phyloP scores from a whole-genome alignment of 257 asterid genomes.

The Lycium ferocissimum region DNA sequence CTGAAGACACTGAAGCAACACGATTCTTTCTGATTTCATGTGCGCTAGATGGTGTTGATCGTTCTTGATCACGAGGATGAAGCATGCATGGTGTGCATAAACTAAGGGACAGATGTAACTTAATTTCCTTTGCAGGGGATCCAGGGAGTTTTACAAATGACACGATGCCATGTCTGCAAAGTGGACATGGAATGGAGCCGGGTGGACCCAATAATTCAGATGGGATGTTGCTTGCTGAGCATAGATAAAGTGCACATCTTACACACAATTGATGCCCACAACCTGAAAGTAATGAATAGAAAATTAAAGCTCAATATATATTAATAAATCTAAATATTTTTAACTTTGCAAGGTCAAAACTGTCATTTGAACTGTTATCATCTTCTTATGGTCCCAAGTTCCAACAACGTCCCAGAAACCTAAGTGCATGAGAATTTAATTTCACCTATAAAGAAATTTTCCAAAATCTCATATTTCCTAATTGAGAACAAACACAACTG shows the following conservation, averaged over 20 bases:
- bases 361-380: neutral
- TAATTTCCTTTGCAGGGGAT: constrained; percentile 68
- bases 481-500: too few relatives aligned
- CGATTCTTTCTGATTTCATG: constrained; percentile 74
- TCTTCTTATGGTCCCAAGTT: neutral
- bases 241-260: constrained; percentile 91
- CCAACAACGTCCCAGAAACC: neutral
- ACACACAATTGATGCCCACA: constrained; percentile 89
- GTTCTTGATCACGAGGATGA: constrained; percentile 75
- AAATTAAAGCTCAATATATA: neutral
- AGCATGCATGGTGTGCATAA: constrained; percentile 92
- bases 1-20: constrained; percentile 77
- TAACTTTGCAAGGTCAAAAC: neutral
- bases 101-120: constrained; percentile 70
- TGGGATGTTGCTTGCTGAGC: constrained; percentile 85
- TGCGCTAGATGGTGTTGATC: constrained; percentile 54
- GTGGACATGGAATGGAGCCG: constrained; percentile 94
- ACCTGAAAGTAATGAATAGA: constrained; percentile 54
- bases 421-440: neutral
- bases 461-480: neutral
- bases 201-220: constrained; percentile 69
- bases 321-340: neutral
- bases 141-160: constrained; percentile 69
- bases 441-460: neutral
- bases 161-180: constrained; percentile 78